These are phyloP conservation scores for Taphrina communis DNA, from an alignment of 1,139 yeast genomes.

Conservation along the genomic window DNA sequence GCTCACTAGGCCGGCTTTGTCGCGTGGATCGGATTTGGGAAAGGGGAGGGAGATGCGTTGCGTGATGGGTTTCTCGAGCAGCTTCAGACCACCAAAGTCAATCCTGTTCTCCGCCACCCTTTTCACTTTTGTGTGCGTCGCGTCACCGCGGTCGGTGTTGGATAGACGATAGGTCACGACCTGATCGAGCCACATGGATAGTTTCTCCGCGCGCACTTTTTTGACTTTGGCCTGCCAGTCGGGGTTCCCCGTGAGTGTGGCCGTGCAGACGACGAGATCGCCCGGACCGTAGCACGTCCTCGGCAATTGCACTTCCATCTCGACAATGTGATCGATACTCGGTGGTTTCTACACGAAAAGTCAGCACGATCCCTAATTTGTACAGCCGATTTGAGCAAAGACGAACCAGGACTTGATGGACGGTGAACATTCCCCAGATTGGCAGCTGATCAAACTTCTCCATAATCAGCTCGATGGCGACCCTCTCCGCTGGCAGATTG, in stretches of 20 bases:
- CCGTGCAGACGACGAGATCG: constrained; percentile 35
- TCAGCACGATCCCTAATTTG: too few relatives aligned
- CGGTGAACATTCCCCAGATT: constrained; percentile 38
- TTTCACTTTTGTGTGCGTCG: constrained; percentile 11
- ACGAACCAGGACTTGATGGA: constrained; percentile 23
- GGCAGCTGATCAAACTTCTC: constrained; percentile 38
- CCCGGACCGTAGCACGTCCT: constrained; percentile 40
- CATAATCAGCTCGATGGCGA: constrained; percentile 35
- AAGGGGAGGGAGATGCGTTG: constrained; percentile 21
- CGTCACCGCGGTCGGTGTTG: neutral
- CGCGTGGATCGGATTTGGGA: constrained; percentile 17
- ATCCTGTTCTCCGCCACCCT: constrained; percentile 24
- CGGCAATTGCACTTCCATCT: constrained; percentile 40
- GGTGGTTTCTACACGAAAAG: constrained; percentile 3
- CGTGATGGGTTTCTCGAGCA: constrained; percentile 23
- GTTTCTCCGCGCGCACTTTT: constrained; percentile 31
- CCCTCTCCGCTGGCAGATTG: constrained; percentile 10
- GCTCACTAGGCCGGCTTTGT: constrained; percentile 29
- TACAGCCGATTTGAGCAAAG: neutral
- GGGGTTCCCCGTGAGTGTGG: constrained; percentile 39
- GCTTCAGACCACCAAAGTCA: constrained; percentile 30
- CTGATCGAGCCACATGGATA: constrained; percentile 32
- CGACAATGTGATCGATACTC: constrained; percentile 37
- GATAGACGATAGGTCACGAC: constrained; percentile 16
- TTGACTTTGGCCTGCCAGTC: constrained; percentile 40